These are phyloP conservation scores for Nemania sp. DNA, from an alignment of 2,329 filamentous ascomycete species.

Conservation along the genomic window DNA sequence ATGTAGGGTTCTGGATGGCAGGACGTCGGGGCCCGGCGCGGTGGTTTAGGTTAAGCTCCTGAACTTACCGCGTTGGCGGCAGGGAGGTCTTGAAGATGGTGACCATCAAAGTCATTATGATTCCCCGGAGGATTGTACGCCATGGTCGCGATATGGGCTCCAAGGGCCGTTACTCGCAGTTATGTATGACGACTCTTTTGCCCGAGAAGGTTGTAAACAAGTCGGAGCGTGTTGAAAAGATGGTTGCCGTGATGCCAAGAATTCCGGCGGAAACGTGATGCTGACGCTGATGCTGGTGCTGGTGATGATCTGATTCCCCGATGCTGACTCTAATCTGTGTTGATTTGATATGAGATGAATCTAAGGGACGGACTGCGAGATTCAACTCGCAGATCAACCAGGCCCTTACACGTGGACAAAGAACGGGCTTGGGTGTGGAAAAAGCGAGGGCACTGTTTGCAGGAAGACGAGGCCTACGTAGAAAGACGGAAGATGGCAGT, in stretches of 20 bases:
- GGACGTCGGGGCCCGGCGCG: conserved; percentile 13
- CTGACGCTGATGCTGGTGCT: too few relatives aligned
- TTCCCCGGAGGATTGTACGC: conserved; percentile 64
- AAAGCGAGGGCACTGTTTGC: conserved; percentile 33
- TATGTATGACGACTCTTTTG: background rate
- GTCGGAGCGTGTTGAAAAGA: background rate
- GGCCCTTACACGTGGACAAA: conserved; percentile 34
- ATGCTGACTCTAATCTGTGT: background rate
- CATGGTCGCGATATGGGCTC: conserved; percentile 50
- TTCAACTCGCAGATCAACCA: conserved; percentile 18
- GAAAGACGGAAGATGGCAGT: background rate
- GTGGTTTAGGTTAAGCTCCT: conserved; percentile 25
- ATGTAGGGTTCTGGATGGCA: background rate
- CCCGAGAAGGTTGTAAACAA: background rate
- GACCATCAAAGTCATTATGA: conserved; percentile 63
- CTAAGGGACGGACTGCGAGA: conserved; percentile 21
- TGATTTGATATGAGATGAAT: conserved; percentile 19
- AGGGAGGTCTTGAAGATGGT: conserved; percentile 70
- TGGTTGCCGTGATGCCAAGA: conserved; percentile 8
- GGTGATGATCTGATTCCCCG: too few relatives aligned
- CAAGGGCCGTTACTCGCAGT: conserved; percentile 25
- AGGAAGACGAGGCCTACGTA: conserved; percentile 21
- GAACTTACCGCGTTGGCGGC: conserved; percentile 62
- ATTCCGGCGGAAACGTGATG: conserved; percentile 6
- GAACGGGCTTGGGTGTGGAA: conserved; percentile 27